phyloP scores from a whole-genome alignment of 2,329 filamentous ascomycete species.

The Lizonia empirigonia region DNA sequence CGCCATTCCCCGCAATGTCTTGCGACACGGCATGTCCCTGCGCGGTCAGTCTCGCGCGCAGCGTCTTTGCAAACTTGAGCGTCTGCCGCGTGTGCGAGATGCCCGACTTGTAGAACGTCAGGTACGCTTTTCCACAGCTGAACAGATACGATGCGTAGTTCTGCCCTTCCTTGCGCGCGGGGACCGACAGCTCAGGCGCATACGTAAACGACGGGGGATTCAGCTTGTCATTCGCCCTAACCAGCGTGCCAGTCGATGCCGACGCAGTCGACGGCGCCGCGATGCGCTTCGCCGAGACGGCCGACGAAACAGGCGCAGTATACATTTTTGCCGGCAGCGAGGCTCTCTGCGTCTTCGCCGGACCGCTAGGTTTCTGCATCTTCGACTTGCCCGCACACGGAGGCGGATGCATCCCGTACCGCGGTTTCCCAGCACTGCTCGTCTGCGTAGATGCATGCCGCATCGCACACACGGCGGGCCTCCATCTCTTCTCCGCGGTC shows the following conservation, averaged over 20 bases:
- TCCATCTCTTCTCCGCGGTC: not conserved
- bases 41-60: constrained; percentile 50
- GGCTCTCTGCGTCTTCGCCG: constrained; percentile 3
- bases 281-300: constrained; percentile 6
- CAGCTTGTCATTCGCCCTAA: constrained; percentile 46
- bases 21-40: constrained; percentile 6
- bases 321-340: constrained; percentile 11
- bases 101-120: constrained; percentile 86
- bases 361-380: not conserved
- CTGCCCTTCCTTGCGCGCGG: constrained; percentile 57
- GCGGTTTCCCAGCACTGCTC: not conserved
- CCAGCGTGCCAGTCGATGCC: constrained; percentile 7
- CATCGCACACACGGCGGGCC: not conserved
- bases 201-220: constrained; percentile 78
- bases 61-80: constrained; percentile 51
- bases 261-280: not conserved
- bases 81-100: constrained; percentile 77
- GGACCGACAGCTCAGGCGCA: constrained; percentile 71
- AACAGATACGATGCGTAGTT: constrained; percentile 61
- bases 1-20: constrained; percentile 4
- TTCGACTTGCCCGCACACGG: not conserved
- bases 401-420: not conserved
- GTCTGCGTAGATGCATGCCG: constrained; percentile 8
- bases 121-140: constrained; percentile 73
- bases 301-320: not conserved